phyloP scores from a whole-genome alignment of 768 basidiomycete genomes.

The Pulveroboletus sp. region DNA sequence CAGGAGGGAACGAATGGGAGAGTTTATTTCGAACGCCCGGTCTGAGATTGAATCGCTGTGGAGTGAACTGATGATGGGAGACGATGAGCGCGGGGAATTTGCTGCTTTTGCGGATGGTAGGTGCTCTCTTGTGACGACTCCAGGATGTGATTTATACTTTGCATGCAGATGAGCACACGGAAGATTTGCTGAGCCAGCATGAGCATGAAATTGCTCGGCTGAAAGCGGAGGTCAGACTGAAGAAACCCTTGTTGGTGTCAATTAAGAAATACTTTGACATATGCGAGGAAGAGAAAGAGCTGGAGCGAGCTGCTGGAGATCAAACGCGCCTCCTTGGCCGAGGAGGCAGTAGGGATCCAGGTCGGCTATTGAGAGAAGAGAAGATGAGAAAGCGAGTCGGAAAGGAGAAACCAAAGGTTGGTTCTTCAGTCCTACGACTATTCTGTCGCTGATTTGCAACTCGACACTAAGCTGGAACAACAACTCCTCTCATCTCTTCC shows the following conservation, averaged over 20 bases:
- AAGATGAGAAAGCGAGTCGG: constrained; percentile 94
- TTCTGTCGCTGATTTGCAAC: not conserved
- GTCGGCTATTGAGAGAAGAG: constrained; percentile 86
- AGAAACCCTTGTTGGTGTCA: constrained; percentile 69
- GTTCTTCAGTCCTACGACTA: not conserved
- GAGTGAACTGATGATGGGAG: constrained; percentile 84
- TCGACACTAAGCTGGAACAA: constrained; percentile 77
- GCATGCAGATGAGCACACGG: constrained; percentile 74
- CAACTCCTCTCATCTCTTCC: constrained; percentile 79
- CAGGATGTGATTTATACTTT: not conserved
- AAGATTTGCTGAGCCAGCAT: constrained; percentile 81
- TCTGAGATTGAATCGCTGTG: constrained; percentile 78
- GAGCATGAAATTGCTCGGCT: constrained; percentile 81
- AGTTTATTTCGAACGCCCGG: constrained; percentile 80
- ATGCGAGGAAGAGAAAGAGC: constrained; percentile 84
- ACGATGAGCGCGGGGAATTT: constrained; percentile 79
- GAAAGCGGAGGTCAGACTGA: constrained; percentile 78
- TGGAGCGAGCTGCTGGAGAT: constrained; percentile 77
- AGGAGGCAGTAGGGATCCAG: constrained; percentile 74
- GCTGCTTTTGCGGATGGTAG: constrained; percentile 80
- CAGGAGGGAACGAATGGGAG: constrained; percentile 82
- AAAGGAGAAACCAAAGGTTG: constrained; percentile 90
- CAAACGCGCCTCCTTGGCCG: constrained; percentile 79
- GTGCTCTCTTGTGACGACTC: constrained; percentile 16
- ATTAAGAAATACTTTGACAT: constrained; percentile 92